These are phyloP conservation scores for Hypoxylon sp. DNA, from an alignment of 2,329 filamentous ascomycete genomes.

Conservation along the genomic window DNA sequence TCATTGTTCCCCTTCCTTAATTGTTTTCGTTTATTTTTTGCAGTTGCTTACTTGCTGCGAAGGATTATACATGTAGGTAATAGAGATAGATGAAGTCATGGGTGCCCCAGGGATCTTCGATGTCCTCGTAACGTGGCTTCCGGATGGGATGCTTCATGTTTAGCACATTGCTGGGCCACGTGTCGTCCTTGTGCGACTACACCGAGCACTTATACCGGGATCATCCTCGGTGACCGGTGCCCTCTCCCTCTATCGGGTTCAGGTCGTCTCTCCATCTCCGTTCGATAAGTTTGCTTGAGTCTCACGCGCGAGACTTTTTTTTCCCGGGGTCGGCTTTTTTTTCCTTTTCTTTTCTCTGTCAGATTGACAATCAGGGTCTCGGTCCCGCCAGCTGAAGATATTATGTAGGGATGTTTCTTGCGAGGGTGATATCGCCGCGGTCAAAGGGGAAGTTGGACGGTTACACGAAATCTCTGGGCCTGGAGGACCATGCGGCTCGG, in stretches of 20 bases:
- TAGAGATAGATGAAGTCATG: too few relatives aligned
- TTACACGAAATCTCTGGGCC: background rate
- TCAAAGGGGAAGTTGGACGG: background rate
- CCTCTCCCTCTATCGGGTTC: background rate
- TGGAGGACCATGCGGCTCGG: background rate
- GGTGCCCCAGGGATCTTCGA: too few relatives aligned
- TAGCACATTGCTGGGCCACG: conserved; percentile 23
- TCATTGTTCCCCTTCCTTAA: background rate
- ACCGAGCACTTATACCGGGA: conserved; percentile 22
- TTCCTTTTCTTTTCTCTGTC: background rate
- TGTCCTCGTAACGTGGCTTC: background rate
- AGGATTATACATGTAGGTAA: background rate
- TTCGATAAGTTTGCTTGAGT: conserved; percentile 4
- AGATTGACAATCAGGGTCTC: conserved; percentile 1
- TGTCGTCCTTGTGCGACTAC: conserved; percentile 31
- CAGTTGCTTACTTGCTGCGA: background rate
- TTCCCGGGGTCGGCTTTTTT: conserved; percentile 3
- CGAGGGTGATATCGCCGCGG: conserved; percentile 19
- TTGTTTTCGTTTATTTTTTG: too few relatives aligned
- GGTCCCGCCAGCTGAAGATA: conserved; percentile 5
- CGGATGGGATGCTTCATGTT: background rate
- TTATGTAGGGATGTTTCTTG: conserved; percentile 4
- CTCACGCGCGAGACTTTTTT: background rate
- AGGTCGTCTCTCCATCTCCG: background rate
- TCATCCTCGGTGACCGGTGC: conserved; percentile 26